Percentiles rank a stretch among this genome's conserved stretches.
Conservation (phyloP, 371 early-diverging fungal genomes). For the Haplosporangium sp. region DNA sequence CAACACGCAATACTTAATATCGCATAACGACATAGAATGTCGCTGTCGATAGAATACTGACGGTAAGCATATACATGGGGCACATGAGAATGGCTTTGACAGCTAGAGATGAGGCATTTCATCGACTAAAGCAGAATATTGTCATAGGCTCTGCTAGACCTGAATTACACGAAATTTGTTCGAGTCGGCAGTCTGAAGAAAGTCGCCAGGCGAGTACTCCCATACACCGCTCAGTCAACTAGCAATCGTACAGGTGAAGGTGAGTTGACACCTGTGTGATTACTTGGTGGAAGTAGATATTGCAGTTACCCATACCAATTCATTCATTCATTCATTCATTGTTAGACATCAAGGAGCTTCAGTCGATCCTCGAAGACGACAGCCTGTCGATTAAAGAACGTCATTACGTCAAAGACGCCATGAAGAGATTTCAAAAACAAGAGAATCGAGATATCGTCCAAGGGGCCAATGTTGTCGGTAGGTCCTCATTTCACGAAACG, state of each 20-base stretch:
- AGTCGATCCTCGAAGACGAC: constrained; percentile 73
- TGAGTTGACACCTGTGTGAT: not conserved
- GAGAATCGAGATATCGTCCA: constrained; percentile 63
- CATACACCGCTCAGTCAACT: constrained; percentile 73
- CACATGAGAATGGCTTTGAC: too few relatives aligned
- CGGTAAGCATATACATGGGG: constrained; percentile 32
- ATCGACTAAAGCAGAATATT: not conserved
- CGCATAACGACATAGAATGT: constrained; percentile 64
- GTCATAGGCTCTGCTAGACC: constrained; percentile 62
- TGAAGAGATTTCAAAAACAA: constrained; percentile 70
- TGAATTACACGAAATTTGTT: constrained; percentile 82
- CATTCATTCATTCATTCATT: not conserved
- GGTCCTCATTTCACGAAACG: not conserved
- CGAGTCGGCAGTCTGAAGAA: constrained; percentile 90
- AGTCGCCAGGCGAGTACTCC: constrained; percentile 76
- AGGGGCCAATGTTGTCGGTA: constrained; percentile 70
- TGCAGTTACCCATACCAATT: not conserved
- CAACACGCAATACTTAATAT: not conserved
- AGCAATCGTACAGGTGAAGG: constrained; percentile 61
- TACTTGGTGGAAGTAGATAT: not conserved
- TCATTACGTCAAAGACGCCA: constrained; percentile 69
- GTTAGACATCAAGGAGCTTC: constrained; percentile 78
- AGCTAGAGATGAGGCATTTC: not conserved
- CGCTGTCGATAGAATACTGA: constrained; percentile 90
- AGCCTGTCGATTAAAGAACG: constrained; percentile 64